phyloP scores from a whole-genome alignment of 805 yeast species.

The Spathaspora boniae region DNA sequence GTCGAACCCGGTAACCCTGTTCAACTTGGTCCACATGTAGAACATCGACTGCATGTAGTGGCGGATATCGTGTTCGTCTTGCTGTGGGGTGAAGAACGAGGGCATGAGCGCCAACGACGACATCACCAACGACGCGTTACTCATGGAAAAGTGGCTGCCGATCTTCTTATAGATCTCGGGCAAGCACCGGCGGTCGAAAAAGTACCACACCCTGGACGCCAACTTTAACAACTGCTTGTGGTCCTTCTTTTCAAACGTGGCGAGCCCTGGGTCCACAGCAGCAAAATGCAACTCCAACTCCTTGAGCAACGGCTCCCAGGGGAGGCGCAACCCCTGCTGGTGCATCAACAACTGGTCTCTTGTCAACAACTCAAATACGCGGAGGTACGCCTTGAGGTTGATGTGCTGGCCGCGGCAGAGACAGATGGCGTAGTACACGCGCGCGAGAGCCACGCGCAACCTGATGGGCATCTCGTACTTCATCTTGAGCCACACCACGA shows the following conservation, averaged over 20 bases:
- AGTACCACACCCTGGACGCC: conserved; percentile 51
- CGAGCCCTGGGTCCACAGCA: conserved; percentile 40
- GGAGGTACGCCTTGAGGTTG: conserved; percentile 56
- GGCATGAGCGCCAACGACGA: conserved; percentile 59
- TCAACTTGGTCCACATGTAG: conserved; percentile 64
- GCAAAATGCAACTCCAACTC: conserved; percentile 34
- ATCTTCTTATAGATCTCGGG: conserved; percentile 50
- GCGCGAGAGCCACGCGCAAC: conserved; percentile 57
- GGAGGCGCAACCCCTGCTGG: conserved; percentile 41
- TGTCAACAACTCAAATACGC: conserved; percentile 57
- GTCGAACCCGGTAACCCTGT: conserved; percentile 51
- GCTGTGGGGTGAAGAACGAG: conserved; percentile 24
- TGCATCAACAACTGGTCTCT: conserved; percentile 42
- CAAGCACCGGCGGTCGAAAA: conserved; percentile 48
- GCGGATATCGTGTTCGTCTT: conserved; percentile 37
- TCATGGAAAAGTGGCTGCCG: conserved; percentile 49
- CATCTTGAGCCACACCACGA: conserved; percentile 72
- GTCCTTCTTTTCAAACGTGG: conserved; percentile 45
- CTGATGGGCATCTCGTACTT: conserved; percentile 75
- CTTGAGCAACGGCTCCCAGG: conserved; percentile 47
- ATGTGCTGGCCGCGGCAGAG: conserved; percentile 69
- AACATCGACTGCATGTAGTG: conserved; percentile 65
- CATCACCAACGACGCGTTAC: conserved; percentile 50
- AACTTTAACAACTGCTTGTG: conserved; percentile 48
- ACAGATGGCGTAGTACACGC: conserved; percentile 68